Evolutionary conservation across 805 yeast species (phyloP), one percentile per base, ranked within the genome.

Genomic region (Isabelozyma pseudorhagii): DNA sequence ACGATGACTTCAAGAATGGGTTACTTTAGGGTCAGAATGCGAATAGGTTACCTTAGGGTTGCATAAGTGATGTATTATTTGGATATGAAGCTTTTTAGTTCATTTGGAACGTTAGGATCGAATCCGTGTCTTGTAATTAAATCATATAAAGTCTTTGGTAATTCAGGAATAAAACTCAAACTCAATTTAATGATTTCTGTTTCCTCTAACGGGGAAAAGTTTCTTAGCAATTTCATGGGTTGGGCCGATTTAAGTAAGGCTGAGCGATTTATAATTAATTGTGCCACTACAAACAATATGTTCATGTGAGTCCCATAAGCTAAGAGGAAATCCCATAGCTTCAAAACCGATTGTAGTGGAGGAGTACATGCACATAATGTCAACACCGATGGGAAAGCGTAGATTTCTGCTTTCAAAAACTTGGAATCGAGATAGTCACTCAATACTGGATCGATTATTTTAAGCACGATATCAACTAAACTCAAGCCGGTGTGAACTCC

Each of bases 291-390:
- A 56, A 90, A 87, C 38, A 92, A 71, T 28, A 92, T 79, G 67
- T 92, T 91, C 84, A 90, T 78, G 60, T 92, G 97, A 15, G 87
- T 82, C 0, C 97, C 97, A 59, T 89, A 91, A 3, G 97, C 96
- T 66, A 91, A 87, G 57, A 90, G 68, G 55, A 91, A 87, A 64
- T 91, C 97, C 97, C 97, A 91, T 14, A 91, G 73, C 50, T 83
- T 80, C 38, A 91, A 67, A 1, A 88, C 87, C 54, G 91, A 89
- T 31, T 73, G 69, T 42, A 92, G 71, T 0, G 97, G 92, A 8
- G 96, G 96, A 5, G 96, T 89, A 58, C 96, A 89, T 2, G 97
- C 93, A 49, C 92, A 83, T 44, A 92, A 70, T 0, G 97, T 91
- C 54, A 92, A 68, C 0, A 90, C 87, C 0, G 92, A 83, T 4